A percentile compares a stretch with the other conserved stretches of the same genome.
phyloP scores from a whole-genome alignment of 441 rosid genomes.

The Populus tomentosa region DNA sequence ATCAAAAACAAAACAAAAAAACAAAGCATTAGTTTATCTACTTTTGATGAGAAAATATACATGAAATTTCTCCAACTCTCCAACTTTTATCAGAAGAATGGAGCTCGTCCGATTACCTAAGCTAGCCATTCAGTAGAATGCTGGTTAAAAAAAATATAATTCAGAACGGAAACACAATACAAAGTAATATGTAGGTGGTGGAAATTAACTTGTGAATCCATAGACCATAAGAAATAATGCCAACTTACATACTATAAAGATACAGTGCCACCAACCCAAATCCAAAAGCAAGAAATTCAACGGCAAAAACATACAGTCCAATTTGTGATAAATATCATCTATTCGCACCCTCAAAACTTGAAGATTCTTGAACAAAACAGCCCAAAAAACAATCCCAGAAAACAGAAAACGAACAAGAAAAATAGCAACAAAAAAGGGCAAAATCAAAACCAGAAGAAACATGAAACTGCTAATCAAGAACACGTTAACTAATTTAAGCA shows the following conservation, averaged over 20 bases:
- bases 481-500: not conserved
- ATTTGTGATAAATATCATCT: too few species aligned
- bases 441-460: not conserved
- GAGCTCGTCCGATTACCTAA: not conserved
- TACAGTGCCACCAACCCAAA: not conserved
- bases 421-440: not conserved
- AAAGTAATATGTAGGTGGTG: not conserved
- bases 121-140: not conserved
- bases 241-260: not conserved
- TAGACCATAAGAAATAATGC: not conserved
- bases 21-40: not conserved
- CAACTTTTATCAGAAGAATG: not conserved
- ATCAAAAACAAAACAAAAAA: not conserved
- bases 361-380: not conserved
- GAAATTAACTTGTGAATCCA: not conserved
- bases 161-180: not conserved
- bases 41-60: not conserved
- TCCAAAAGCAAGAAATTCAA: not conserved
- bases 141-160: not conserved
- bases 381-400: not conserved
- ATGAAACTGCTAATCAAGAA: slow-evolving; percentile 3
- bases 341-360: not conserved
- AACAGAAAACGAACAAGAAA: not conserved
- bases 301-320: too few species aligned
- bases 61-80: not conserved